Evolutionary conservation across 108 stramenopile species (phyloP), one percentile per base, ranked within the genome.

Genomic region (Chaetoceros muelleri): DNA sequence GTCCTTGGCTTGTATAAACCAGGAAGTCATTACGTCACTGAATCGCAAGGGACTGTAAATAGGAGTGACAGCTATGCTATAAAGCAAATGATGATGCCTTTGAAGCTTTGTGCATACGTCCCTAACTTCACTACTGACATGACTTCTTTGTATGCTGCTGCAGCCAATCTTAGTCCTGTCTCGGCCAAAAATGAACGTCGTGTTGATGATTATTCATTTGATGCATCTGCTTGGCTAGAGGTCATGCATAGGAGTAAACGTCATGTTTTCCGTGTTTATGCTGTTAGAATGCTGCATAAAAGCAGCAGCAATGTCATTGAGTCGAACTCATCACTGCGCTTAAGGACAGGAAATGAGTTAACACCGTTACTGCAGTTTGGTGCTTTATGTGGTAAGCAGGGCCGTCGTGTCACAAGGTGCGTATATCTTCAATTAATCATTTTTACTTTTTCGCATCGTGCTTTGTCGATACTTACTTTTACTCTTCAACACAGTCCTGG

Each of bases 141-240:
- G 10, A 5, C 25, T 40, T 7, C 53, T 10, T n/a, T 25, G 7
- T 24, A 18, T 3, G 5, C 57, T 7, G 57, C 17, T 22, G 8
- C 10, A 13, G 46, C 24, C 23, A 19, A 58, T 22, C 13, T 13
- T 29, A 19, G 47, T 13, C 24, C 3, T 7, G 17, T 21, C 7
- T 17, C 26, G 28, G 25, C 3, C 22, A 53, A 24, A 24, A 50
- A 17, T 10, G 3, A 26, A 13, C 19, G 20, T 29, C 30, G 16
- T 13, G 10, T 29, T 20, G 71, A 79, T 18, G 62, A 70, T 22
- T 70, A 65, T 19, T 61, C 65, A 7, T 47, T 80, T 3, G 85
- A 93, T 72, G 84, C 75, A 3, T 85, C 90, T 30, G 87, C 81
- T 1, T 93, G 87, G 84, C 68, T 93, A 28, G 92, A 93, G 61